Evolutionary conservation across 2,329 filamentous ascomycete genomes (phyloP).

Genomic region (Blumeria graminis): DNA sequence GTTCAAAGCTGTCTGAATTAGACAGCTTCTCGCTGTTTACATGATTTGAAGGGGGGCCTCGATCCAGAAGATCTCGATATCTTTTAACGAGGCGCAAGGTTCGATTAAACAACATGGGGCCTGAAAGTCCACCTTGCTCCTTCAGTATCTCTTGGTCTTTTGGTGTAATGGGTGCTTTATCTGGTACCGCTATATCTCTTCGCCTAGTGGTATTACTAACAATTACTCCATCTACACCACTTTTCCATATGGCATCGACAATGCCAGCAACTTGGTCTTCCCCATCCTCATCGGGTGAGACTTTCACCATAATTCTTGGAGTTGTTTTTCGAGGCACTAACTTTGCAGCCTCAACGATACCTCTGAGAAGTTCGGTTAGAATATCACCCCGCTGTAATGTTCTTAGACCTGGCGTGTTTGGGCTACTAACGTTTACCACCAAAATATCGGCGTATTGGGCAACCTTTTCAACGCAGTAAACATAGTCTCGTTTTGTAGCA

Average conservation of each 20-base stretch:
- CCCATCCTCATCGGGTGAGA: conserved; percentile 82
- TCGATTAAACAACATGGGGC: conserved; percentile 64
- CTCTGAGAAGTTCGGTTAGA: conserved; percentile 53
- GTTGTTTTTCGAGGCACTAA: conserved; percentile 43
- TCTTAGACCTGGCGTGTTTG: conserved; percentile 80
- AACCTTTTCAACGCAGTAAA: conserved; percentile 65
- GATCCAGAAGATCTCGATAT: conserved; percentile 48
- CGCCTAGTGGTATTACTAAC: conserved; percentile 93
- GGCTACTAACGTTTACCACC: conserved; percentile 95
- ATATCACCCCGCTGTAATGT: conserved; percentile 69
- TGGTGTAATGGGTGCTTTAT: conserved; percentile 35
- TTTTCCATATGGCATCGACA: conserved; percentile 57
- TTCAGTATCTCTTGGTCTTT: conserved; percentile 43
- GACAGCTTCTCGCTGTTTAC: neutral
- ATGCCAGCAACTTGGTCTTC: conserved; percentile 70
- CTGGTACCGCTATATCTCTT: conserved; percentile 44
- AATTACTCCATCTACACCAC: conserved; percentile 83
- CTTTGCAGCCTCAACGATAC: conserved; percentile 59
- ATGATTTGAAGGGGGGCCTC: conserved; percentile 17
- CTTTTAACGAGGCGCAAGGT: conserved; percentile 56
- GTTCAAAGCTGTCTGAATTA: conserved; percentile 2
- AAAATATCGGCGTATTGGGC: conserved; percentile 80
- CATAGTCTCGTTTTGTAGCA: conserved; percentile 60
- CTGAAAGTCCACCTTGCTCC: conserved; percentile 75
- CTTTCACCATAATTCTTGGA: conserved; percentile 88